Evolutionary conservation across 148 eudicot species (phyloP), one percentile per base, ranked within the genome.

Genomic region (Beta vulgaris): DNA sequence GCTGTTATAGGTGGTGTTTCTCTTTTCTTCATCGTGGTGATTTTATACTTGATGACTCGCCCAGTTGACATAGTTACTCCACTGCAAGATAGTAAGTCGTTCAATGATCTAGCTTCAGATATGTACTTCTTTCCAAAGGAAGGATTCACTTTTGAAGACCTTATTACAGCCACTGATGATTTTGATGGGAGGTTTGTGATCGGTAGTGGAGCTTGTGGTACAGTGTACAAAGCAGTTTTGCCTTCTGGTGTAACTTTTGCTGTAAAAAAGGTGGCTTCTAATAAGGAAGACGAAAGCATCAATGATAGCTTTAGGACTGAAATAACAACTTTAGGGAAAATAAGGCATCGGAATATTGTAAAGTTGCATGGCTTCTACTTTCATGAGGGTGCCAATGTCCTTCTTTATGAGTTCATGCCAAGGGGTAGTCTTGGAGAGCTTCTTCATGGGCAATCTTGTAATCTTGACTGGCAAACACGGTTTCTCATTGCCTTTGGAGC

Each of bases 191-290:
- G 73, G 35, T 85, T 82, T 21, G 79, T 89, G 49, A 75, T 93
- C 32, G 98, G 98, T 43, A 83, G 76, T 67, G 98, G 98, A 58
- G 98, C 92, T 7, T 91, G 93, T 83, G 98, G 98, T 7, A 84
- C 84, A 10, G 98, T 93, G 28, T 93, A 91, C 73, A 91, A 84
- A 71, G 98, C 96, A 0, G 84, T 84, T 7, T 86, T 91, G 86
- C 64, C 79, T 44, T 57, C 78, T 54, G 93, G 92, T 51, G 72
- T 37, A 77, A 73, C 86, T 34, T 78, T 93, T 72, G 98, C 98
- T 35, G 93, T 88, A 10, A 93, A 93, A 74, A 93, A 85, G 76
- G 72, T 93, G 84, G 82, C 79, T 35, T 80, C 91, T 26, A 81
- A 80, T 3, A 87, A 87, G 28, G 96, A 91, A 80, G 88, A 91